These are phyloP conservation scores for Populus hybrid DNA, from an alignment of 441 rosid genomes.

Conservation along the genomic window DNA sequence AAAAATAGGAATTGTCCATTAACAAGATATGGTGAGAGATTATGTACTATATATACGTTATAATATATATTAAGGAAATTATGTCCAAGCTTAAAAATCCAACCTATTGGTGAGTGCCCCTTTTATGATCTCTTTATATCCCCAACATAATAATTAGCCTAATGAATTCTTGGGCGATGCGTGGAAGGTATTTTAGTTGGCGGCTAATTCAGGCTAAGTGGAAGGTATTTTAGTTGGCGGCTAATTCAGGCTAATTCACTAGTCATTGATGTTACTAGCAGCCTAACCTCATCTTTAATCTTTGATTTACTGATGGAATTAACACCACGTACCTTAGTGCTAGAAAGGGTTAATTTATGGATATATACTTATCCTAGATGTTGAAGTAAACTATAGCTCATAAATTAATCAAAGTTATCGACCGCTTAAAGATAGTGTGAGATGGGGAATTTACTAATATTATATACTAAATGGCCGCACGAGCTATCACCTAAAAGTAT, in stretches of 20 bases:
- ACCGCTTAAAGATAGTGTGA: not conserved
- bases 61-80: not conserved
- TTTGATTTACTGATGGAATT: not conserved
- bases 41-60: too few relatives aligned
- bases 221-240: not conserved
- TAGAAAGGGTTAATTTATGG: not conserved
- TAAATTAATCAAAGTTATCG: not conserved
- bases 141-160: too few relatives aligned
- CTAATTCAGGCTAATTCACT: not conserved
- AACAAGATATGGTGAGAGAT: not conserved
- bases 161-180: not conserved
- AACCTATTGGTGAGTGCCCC: too few relatives aligned
- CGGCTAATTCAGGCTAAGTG: not conserved
- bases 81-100: not conserved
- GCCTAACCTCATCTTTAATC: not conserved
- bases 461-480: constrained; percentile 3
- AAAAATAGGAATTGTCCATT: not conserved
- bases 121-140: too few relatives aligned
- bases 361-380: not conserved
- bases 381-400: not conserved
- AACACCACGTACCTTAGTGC: not conserved
- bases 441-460: not conserved
- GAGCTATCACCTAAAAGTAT: constrained; percentile 11
- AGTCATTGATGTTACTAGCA: not conserved
- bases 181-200: not conserved